Evolutionary conservation across 257 asterid species (phyloP).

Genomic region (Jacaranda copaia): DNA sequence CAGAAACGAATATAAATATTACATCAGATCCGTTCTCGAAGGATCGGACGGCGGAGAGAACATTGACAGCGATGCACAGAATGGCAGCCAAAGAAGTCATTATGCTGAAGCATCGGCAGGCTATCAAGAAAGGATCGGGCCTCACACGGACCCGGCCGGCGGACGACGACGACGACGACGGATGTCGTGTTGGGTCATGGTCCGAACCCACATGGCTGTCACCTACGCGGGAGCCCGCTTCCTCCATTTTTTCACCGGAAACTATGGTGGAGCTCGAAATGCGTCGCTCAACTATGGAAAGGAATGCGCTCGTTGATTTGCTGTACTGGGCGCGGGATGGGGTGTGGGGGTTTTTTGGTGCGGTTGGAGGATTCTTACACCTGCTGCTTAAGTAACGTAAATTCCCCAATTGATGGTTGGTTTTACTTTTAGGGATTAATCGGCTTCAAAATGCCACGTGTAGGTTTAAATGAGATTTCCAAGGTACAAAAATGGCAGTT

Average conservation of each 20-base stretch:
- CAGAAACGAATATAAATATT: slow-evolving; percentile 23
- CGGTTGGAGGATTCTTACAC: slow-evolving; percentile 11
- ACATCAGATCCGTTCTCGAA: slow-evolving; percentile 84
- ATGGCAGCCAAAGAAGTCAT: slow-evolving; percentile 73
- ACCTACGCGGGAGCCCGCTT: slow-evolving; percentile 38
- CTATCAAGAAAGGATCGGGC: slow-evolving; percentile 62
- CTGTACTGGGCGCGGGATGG: background rate
- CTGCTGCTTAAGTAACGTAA: slow-evolving; percentile 15
- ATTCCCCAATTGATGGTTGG: background rate
- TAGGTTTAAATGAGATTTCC: too few relatives aligned
- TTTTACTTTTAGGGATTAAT: background rate
- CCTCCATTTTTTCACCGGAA: slow-evolving; percentile 45
- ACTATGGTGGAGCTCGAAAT: background rate
- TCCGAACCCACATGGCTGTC: slow-evolving; percentile 22
- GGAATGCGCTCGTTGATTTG: background rate
- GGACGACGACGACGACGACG: slow-evolving; percentile 38
- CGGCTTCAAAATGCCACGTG: too few relatives aligned
- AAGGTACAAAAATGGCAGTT: too few relatives aligned
- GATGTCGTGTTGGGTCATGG: slow-evolving; percentile 30
- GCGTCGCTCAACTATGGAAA: background rate
- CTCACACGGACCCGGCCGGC: slow-evolving; percentile 45
- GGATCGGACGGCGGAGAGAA: slow-evolving; percentile 85
- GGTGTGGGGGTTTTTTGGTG: background rate
- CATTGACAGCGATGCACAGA: slow-evolving; percentile 84
- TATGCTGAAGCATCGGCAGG: slow-evolving; percentile 77